Evolutionary conservation across 2,329 filamentous ascomycete genomes (phyloP).

Genomic region (Diaporthe eres): DNA sequence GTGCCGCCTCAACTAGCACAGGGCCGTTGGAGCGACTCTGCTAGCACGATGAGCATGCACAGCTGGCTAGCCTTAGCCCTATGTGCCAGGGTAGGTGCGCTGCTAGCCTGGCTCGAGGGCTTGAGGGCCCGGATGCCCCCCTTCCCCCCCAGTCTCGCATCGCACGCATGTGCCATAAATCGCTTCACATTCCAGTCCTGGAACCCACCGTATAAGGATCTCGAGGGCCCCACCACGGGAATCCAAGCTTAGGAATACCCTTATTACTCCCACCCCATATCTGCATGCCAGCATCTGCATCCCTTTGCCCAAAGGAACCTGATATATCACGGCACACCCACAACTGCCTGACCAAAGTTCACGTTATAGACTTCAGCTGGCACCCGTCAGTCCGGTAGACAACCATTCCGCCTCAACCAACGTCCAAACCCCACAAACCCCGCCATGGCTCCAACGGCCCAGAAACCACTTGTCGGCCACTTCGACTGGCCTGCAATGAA

Average conservation of each 20-base stretch:
- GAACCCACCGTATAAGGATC: slow-evolving; percentile 22
- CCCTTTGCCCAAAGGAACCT: neutral
- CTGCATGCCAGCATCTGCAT: slow-evolving; percentile 4
- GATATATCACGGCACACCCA: neutral
- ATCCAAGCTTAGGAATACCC: slow-evolving; percentile 10
- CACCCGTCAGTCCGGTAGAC: slow-evolving; percentile 2
- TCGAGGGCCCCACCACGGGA: neutral
- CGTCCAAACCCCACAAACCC: neutral
- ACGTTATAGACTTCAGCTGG: no score
- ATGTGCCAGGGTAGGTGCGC: neutral
- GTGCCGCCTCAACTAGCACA: neutral
- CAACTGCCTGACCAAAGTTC: neutral
- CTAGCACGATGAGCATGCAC: neutral
- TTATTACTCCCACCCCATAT: slow-evolving; percentile 5
- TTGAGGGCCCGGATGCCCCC: neutral
- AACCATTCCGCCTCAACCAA: neutral
- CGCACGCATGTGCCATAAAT: slow-evolving; percentile 9
- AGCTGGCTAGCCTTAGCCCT: slow-evolving; percentile 24
- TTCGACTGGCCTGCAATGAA: slow-evolving; percentile 12
- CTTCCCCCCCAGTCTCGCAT: neutral
- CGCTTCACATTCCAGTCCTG: slow-evolving; percentile 27
- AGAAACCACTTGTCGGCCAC: slow-evolving; percentile 32
- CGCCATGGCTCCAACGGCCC: slow-evolving; percentile 26
- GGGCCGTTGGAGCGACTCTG: neutral
- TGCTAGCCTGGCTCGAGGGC: neutral